phyloP scores from a whole-genome alignment of 352 stramenopile species.

The Pythium rishiriense region DNA sequence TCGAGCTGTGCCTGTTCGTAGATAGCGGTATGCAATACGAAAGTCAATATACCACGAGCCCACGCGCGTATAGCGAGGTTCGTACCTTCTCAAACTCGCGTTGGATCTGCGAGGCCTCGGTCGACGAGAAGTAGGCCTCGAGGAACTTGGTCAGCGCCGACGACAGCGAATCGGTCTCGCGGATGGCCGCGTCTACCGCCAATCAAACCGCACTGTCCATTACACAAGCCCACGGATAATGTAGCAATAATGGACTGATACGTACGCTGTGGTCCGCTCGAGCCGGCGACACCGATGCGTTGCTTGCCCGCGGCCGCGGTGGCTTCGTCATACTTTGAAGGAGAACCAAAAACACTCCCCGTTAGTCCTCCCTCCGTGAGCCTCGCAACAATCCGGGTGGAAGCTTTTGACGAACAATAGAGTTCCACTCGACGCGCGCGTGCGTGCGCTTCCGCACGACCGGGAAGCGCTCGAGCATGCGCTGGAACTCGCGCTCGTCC shows the following conservation, averaged over 20 bases:
- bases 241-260: too few species aligned
- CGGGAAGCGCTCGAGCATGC: conserved; percentile 68
- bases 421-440: conserved; percentile 79
- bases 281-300: background rate
- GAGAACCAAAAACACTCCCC: background rate
- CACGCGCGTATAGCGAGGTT: background rate
- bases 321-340: conserved; percentile 29
- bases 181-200: conserved; percentile 34
- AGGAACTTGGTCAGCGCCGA: conserved; percentile 68
- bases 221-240: background rate
- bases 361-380: background rate
- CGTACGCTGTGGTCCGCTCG: conserved; percentile 19
- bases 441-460: conserved; percentile 81
- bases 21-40: background rate
- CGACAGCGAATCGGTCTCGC: conserved; percentile 39
- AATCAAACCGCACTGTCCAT: background rate
- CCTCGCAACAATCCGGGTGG: too few species aligned
- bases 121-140: conserved; percentile 56
- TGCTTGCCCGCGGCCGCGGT: background rate
- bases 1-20: conserved; percentile 39
- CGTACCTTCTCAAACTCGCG: conserved; percentile 62
- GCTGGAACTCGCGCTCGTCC: conserved; percentile 73
- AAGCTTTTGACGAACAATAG: conserved; percentile 36
- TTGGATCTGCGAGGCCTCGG: conserved; percentile 59
- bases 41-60: too few species aligned